These are phyloP conservation scores for Albizia julibrissin DNA, from an alignment of 306 rosid genomes.

Conservation along the genomic window DNA sequence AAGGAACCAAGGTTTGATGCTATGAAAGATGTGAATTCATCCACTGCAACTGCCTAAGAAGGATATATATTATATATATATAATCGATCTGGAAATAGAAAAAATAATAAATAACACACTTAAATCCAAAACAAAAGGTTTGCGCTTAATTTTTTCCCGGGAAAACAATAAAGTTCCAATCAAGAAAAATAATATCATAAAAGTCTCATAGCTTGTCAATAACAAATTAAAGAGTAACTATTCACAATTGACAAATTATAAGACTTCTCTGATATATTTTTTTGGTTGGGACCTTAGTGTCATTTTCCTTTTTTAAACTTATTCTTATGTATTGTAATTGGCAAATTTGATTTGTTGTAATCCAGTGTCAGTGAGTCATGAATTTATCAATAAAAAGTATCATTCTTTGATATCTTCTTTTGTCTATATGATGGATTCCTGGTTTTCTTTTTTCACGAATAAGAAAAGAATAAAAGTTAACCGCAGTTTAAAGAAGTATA, in stretches of 20 bases:
- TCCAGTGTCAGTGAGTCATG: neutral
- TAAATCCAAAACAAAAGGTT: neutral
- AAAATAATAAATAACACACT: neutral
- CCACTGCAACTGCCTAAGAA: constrained; percentile 46
- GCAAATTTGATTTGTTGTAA: neutral
- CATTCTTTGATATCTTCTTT: neutral
- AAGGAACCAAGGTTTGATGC: constrained; percentile 68
- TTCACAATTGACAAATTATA: too few relatives aligned
- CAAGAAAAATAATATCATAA: too few relatives aligned
- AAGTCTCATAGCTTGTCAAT: too few relatives aligned
- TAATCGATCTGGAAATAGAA: neutral
- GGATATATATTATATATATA: too few relatives aligned
- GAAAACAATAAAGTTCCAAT: too few relatives aligned
- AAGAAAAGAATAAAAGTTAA: neutral
- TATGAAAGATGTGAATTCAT: constrained; percentile 46
- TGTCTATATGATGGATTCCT: neutral
- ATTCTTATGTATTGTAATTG: neutral
- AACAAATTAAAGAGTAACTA: too few relatives aligned
- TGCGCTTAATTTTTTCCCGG: too few relatives aligned
- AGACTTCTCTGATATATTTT: too few relatives aligned
- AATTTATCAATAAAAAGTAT: neutral
- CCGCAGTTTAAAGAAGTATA: neutral
- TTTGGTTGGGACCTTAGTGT: too few relatives aligned
- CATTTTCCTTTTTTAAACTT: too few relatives aligned
- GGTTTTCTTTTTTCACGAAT: neutral